Percentiles rank a stretch among this genome's conserved stretches.
phyloP scores from a whole-genome alignment of 495 filamentous ascomycete species.

The Viridothelium virens region DNA sequence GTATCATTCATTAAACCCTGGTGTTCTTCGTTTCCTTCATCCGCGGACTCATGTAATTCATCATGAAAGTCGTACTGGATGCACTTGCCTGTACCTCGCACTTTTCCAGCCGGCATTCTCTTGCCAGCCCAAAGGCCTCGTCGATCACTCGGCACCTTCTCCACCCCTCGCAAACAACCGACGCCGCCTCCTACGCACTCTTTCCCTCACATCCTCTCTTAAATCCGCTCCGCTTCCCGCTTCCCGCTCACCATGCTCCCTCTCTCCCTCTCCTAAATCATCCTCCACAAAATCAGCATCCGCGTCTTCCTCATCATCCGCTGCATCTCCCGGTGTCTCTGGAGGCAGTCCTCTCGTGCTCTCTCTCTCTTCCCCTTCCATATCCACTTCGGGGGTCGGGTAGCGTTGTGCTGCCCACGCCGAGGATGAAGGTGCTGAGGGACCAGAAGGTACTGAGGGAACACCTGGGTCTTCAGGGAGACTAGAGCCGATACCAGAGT shows the following conservation, averaged over 20 bases:
- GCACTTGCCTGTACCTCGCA: no score
- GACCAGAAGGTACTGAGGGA: background rate
- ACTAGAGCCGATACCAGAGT: background rate
- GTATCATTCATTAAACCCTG: no score
- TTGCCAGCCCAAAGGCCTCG: no score
- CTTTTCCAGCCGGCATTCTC: no score
- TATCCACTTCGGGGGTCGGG: background rate
- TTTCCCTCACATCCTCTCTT: background rate
- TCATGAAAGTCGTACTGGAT: no score
- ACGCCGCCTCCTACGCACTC: background rate
- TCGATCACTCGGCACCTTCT: background rate
- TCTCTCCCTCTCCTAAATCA: conserved; percentile 6
- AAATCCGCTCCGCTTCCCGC: background rate
- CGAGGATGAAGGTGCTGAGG: background rate
- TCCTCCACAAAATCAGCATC: background rate
- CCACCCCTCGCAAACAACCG: background rate
- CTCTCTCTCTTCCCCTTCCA: background rate
- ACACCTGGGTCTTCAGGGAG: background rate
- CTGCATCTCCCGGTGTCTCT: background rate
- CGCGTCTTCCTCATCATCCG: background rate
- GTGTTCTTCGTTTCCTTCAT: no score
- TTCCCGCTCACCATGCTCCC: background rate
- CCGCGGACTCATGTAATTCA: no score
- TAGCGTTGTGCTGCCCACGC: background rate
- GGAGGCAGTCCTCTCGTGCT: background rate